These are phyloP conservation scores for Sanghuangporus baumii DNA, from an alignment of 1,284 basidiomycete genomes.

Conservation along the genomic window DNA sequence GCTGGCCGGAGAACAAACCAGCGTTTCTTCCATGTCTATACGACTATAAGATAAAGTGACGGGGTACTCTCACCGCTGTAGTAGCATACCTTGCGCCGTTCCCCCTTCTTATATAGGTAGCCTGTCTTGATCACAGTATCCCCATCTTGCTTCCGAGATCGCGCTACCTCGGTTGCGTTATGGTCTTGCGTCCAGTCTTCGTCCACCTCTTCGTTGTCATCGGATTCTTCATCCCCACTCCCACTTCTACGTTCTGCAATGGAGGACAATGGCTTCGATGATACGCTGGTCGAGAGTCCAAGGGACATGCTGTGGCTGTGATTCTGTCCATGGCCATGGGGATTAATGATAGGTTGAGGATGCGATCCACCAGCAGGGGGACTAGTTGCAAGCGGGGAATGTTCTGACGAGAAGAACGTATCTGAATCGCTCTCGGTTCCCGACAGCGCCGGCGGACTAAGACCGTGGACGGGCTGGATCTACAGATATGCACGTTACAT, in stretches of 20 bases:
- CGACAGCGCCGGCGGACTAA: conserved; percentile 33
- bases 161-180: conserved; percentile 24
- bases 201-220: conserved; percentile 64
- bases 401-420: conserved; percentile 56
- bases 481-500: neutral
- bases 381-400: conserved; percentile 25
- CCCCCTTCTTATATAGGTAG: conserved; percentile 94
- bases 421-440: conserved; percentile 87
- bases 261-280: conserved; percentile 52
- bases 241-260: conserved; percentile 69
- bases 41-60: conserved; percentile 12
- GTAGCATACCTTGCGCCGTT: conserved; percentile 81
- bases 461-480: conserved; percentile 1
- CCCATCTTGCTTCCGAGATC: conserved; percentile 40
- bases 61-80: neutral
- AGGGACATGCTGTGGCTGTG: conserved; percentile 29
- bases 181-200: conserved; percentile 55
- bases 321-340: conserved; percentile 17
- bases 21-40: conserved; percentile 94
- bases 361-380: conserved; percentile 13
- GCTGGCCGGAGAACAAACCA: conserved; percentile 96
- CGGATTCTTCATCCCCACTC: conserved; percentile 70
- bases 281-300: conserved; percentile 13
- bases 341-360: conserved; percentile 15
- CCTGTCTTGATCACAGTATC: conserved; percentile 86